Evolutionary conservation across 345 rosid species (phyloP).

Genomic region (Salix suchowensis): DNA sequence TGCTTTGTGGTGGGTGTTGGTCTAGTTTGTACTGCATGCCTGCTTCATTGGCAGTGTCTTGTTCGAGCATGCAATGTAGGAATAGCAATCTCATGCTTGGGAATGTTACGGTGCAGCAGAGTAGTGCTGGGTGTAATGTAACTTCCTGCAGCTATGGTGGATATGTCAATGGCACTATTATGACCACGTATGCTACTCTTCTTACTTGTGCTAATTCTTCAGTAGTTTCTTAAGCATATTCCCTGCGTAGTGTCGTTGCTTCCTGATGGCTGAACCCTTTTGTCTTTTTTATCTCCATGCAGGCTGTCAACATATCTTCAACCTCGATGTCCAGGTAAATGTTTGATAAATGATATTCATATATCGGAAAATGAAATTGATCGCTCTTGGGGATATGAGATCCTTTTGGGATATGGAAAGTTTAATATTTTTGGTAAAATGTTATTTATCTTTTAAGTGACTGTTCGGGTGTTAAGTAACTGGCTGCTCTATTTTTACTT

Average conservation of each 20-base stretch:
- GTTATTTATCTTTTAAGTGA: no score
- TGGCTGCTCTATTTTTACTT: neutral
- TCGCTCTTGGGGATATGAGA: neutral
- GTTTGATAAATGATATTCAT: neutral
- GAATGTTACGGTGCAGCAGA: conserved; percentile 59
- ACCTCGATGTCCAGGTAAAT: conserved; percentile 86
- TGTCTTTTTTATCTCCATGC: conserved; percentile 11
- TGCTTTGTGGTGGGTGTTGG: neutral
- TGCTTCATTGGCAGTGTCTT: conserved; percentile 80
- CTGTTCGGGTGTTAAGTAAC: no score
- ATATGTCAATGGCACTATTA: conserved; percentile 68
- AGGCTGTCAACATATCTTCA: conserved; percentile 82
- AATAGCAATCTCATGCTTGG: conserved; percentile 86
- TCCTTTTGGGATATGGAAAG: neutral
- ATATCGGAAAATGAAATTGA: neutral
- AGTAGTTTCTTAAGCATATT: neutral
- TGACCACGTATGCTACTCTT: conserved; percentile 50
- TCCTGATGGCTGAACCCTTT: conserved; percentile 1
- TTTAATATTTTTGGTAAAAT: neutral
- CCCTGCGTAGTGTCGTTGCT: neutral
- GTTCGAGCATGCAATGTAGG: conserved; percentile 91
- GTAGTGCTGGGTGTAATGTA: conserved; percentile 86
- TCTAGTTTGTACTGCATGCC: conserved; percentile 87
- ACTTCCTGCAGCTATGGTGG: conserved; percentile 77
- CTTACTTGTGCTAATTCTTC: neutral